Evolutionary conservation across 2,329 filamentous ascomycete species (phyloP).

Genomic region (Boeremia lycopersici): DNA sequence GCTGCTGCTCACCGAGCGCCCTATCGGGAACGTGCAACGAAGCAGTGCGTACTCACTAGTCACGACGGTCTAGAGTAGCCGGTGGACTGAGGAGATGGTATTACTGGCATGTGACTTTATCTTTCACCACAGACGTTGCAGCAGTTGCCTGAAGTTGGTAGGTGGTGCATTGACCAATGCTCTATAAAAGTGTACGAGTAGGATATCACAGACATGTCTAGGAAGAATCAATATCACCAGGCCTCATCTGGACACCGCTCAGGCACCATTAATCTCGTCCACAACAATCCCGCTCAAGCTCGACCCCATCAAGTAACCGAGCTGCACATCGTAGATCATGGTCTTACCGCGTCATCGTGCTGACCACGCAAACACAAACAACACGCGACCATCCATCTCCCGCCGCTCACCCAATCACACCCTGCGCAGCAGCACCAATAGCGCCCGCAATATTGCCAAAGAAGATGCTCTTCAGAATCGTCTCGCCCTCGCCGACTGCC

Average conservation of each 20-base stretch:
- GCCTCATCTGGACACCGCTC: not conserved
- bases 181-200: not conserved
- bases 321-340: not conserved
- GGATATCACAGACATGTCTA: conserved; percentile 9
- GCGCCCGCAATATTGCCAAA: conserved; percentile 73
- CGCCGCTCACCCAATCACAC: conserved; percentile 32
- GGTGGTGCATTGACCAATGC: not conserved
- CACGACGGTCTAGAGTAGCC: not conserved
- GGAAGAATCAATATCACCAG: not conserved
- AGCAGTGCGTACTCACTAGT: not conserved
- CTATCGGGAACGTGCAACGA: conserved; percentile 6
- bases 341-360: not conserved
- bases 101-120: not conserved
- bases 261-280: not conserved
- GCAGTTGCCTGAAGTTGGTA: not conserved
- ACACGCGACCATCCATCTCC: not conserved
- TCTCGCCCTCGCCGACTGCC: conserved; percentile 79
- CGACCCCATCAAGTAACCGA: conserved; percentile 15
- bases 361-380: not conserved
- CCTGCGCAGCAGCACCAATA: conserved; percentile 51
- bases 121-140: not conserved
- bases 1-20: conserved; percentile 16
- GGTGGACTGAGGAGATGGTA: not conserved
- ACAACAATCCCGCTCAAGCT: conserved; percentile 2
- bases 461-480: conserved; percentile 75